Evolutionary conservation across 75 land plant genomes (phyloP).

Genomic region (Larix kaempferi): DNA sequence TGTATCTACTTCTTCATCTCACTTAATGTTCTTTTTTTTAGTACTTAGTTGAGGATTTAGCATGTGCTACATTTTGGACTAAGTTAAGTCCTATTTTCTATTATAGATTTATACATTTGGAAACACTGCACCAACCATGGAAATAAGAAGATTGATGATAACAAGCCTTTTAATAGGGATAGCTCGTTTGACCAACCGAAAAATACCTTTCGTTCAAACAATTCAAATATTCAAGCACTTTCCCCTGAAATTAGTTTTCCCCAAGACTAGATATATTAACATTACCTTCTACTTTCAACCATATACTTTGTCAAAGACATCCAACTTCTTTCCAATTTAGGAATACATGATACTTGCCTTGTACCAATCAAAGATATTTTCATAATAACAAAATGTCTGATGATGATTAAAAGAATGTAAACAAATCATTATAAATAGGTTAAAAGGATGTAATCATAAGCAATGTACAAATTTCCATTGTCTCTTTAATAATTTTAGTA

Average conservation of each 20-base stretch:
- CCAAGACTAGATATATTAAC: neutral
- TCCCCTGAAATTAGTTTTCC: slow-evolving; percentile 4
- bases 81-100: too few species aligned
- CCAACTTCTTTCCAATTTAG: too few species aligned
- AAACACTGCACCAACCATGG: too few species aligned
- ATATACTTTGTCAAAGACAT: neutral
- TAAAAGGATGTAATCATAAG: neutral
- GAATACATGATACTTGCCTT: neutral
- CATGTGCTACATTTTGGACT: neutral
- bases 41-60: neutral
- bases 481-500: neutral
- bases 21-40: too few species aligned
- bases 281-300: neutral
- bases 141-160: too few species aligned
- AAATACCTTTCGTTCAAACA: neutral
- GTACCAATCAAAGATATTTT: neutral
- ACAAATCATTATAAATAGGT: neutral
- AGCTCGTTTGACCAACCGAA: neutral
- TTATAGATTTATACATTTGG: too few species aligned
- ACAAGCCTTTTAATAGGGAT: neutral
- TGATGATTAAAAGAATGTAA: neutral
- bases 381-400: neutral
- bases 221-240: neutral
- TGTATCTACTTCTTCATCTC: too few species aligned
- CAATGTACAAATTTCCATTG: neutral